Conservation (phyloP, 192 early-diverging fungal genomes). For the Podochytrium sp. region DNA sequence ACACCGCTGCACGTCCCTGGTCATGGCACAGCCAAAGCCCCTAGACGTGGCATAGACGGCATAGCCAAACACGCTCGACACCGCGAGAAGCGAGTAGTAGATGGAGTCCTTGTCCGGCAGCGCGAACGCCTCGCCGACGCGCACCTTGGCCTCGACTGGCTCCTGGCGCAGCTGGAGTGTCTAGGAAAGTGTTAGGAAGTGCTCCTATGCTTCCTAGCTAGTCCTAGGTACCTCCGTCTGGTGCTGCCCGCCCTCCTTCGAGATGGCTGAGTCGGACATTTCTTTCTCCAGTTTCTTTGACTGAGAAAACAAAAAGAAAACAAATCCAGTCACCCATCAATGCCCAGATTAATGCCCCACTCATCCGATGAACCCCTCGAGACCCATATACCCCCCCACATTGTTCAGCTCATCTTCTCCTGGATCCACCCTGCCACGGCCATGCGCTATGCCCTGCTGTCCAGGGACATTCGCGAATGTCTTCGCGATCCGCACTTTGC, state of each 20-base stretch:
- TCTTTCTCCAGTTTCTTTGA: not conserved
- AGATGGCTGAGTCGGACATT: not conserved
- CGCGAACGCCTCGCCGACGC: not conserved
- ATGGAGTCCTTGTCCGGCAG: not conserved
- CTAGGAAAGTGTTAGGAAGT: not conserved
- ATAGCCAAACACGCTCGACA: slow-evolving; percentile 5
- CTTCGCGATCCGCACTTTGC: slow-evolving; percentile 10
- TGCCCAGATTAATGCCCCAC: not conserved
- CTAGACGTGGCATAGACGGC: not conserved
- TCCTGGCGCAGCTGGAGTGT: not conserved
- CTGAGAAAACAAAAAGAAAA: slow-evolving; percentile 3
- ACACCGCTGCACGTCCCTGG: not conserved
- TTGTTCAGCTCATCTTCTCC: slow-evolving; percentile 5
- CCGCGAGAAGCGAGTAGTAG: not conserved
- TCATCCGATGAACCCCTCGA: not conserved
- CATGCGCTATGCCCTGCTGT: slow-evolving; percentile 1
- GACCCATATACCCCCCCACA: not conserved
- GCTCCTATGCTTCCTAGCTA: not conserved
- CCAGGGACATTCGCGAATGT: not conserved
- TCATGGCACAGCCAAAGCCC: not conserved
- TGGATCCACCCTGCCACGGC: slow-evolving; percentile 18
- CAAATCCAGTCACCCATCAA: not conserved
- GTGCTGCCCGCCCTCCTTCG: not conserved
- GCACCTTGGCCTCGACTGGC: not conserved
- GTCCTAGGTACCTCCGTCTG: not conserved